Conservation (phyloP, 306 rosid species). For the Quercus alba region DNA sequence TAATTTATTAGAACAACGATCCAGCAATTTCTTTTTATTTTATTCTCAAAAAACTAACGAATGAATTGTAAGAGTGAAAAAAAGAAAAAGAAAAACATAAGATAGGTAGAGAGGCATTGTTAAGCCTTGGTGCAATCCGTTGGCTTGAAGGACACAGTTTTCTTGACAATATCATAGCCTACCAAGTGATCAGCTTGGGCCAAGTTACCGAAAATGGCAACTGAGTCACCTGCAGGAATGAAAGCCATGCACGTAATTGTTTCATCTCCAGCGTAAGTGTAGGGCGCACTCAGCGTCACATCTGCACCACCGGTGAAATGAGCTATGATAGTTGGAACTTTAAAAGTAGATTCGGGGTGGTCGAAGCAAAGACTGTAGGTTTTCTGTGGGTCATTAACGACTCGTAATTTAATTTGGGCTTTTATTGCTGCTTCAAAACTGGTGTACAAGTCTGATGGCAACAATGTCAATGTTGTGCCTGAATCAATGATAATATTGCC, state of each 20-base stretch:
- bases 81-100: too few species aligned
- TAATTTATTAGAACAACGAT: too few species aligned
- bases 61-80: too few species aligned
- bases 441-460: slow-evolving; percentile 18
- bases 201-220: slow-evolving; percentile 45
- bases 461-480: slow-evolving; percentile 25
- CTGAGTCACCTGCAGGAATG: too few species aligned
- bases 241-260: slow-evolving; percentile 46
- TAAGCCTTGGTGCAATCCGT: slow-evolving; percentile 18
- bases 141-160: slow-evolving; percentile 41
- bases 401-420: not conserved
- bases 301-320: slow-evolving; percentile 41
- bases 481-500: slow-evolving; percentile 45
- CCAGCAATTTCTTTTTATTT: too few species aligned
- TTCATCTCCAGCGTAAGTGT: slow-evolving; percentile 21
- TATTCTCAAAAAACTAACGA: not conserved
- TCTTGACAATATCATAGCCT: too few species aligned
- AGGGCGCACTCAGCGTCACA: slow-evolving; percentile 15
- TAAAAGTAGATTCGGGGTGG: not conserved
- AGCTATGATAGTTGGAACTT: slow-evolving; percentile 16
- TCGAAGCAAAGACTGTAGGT: slow-evolving; percentile 22
- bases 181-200: too few species aligned
- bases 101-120: too few species aligned
- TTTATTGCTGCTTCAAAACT: slow-evolving; percentile 14
- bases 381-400: too few species aligned